Evolutionary conservation across 2,329 filamentous ascomycete genomes (phyloP), one percentile per base, ranked within the genome.

Genomic region (Knoxdaviesia proteae): DNA sequence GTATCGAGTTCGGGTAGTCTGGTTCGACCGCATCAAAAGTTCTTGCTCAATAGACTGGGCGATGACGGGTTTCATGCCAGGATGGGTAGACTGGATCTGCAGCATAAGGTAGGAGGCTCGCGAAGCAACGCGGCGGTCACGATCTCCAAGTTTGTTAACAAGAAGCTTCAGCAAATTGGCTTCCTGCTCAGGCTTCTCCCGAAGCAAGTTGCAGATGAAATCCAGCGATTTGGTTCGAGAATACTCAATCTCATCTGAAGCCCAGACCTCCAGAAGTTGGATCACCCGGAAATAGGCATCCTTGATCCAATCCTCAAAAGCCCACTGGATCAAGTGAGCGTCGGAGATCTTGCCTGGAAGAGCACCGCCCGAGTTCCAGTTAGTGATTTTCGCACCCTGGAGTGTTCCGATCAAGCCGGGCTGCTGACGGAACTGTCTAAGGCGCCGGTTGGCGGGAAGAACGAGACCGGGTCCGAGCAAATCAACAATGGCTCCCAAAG

Each of bases 121-220:
- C 4, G 90, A 98, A 1, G 90, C 80, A 52, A 98, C 92, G 60
- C 96, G 98, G 56, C 86, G 86, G 49, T 93, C 84, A 38, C 81
- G 83, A 56, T 98, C 90, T 52, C 92, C 88, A 31, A 98, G 73
- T 60, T 98, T 98, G 65, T 96, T 96, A 50, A 98, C 84, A 45
- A 98, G 63, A 44, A 98, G 65, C 43, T 88, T 77, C 47, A 98
- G 65, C 48, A 98, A 64, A 56, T 98, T 98, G 44, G 88, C 80
- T 59, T 98, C 90, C 56, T 98, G 90, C 59, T 98, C 90, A 0
- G 90, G 88, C 61, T 94, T 98, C 57, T 94, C 87, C 57, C 84
- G 90, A 47, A 98, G 64, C 36, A 98, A 65, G 48, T 88, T 86
- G 56, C 79, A 96, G 35, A 96, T 80, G 52, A 94, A 93, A 49